These are phyloP conservation scores for Bidens hawaiensis DNA, from an alignment of 140 eudicot genomes.

Conservation along the genomic window DNA sequence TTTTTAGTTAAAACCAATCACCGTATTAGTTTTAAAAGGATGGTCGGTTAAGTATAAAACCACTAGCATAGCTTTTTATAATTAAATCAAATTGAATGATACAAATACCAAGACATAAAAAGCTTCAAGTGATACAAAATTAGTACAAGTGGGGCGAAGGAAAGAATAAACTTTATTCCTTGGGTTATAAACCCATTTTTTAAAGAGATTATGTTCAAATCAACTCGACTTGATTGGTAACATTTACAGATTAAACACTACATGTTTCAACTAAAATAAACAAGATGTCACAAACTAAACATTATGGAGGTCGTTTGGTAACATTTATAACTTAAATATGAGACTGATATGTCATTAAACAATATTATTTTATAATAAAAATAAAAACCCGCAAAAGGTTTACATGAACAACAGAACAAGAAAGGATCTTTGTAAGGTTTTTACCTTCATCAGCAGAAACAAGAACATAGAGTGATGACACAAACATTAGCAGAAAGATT, in stretches of 20 bases:
- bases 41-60: too few relatives aligned
- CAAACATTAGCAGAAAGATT: not conserved
- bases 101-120: not conserved
- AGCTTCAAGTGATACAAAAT: not conserved
- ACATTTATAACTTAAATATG: not conserved
- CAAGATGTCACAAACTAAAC: not conserved
- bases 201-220: not conserved
- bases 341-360: not conserved
- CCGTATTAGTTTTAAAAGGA: too few relatives aligned
- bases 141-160: not conserved
- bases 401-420: not conserved
- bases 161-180: not conserved
- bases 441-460: constrained; percentile 37
- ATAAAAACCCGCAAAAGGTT: not conserved
- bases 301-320: not conserved
- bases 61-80: too few relatives aligned
- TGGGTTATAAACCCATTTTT: not conserved
- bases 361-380: too few relatives aligned
- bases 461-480: constrained; percentile 13
- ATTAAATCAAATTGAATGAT: too few relatives aligned
- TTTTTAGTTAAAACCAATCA: too few relatives aligned
- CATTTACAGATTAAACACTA: too few relatives aligned
- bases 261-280: not conserved
- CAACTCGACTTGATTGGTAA: too few relatives aligned
- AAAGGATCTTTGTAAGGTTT: not conserved